Base-by-base conservation (phyloP, 2,329 filamentous ascomycete genomes). In the Penicillium griseofulvum region DNA sequence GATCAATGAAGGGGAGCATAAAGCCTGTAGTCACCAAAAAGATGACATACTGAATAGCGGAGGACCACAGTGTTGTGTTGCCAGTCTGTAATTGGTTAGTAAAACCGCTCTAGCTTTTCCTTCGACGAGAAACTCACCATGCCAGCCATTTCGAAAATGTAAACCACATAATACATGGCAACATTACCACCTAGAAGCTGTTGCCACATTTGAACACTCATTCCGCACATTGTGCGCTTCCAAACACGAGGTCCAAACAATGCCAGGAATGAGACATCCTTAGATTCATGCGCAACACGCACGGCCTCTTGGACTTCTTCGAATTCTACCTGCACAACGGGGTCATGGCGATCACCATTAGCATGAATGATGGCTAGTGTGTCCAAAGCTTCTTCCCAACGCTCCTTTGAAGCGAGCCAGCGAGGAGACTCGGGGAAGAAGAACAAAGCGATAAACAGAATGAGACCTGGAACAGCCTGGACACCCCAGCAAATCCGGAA, bases 401-500 rank as follows among this genome's bases (percentile, higher is more conserved):
- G 79, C 48, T 85, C 83, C 38, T 84, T 80, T 53, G 78, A 77
- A 2, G 83, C 83, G 6, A 87, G 73, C 84, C 83, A 87, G 60
- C 84, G 76, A 2, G 83, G 83, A 0, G 82, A 85, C 55, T 84
- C 80, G 3, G 84, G 84, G 42, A 86, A 79, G 68, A 86, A 83
- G 26, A 80, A 77, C 5, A 74, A 77, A 41, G 81, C 83, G 43
- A 77, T 56, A 52, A 85, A 78, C 36, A 87, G 76, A 44, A 84
- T 66, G 17, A 85, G 68, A 24, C 78, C 83, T 0, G 84, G 84
- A 39, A 87, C 69, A 55, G 83, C 83, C 62, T 87, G 85, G 5
- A 85, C 75, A 38, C 81, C 84, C 84, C 85, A 87, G 17, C 84
- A 82, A 2, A 84, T 79, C 14, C 85, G 75, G 72, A 84, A 85